These are phyloP conservation scores for Backusella luteola DNA, from an alignment of 192 early-diverging fungal species.

Conservation along the genomic window DNA sequence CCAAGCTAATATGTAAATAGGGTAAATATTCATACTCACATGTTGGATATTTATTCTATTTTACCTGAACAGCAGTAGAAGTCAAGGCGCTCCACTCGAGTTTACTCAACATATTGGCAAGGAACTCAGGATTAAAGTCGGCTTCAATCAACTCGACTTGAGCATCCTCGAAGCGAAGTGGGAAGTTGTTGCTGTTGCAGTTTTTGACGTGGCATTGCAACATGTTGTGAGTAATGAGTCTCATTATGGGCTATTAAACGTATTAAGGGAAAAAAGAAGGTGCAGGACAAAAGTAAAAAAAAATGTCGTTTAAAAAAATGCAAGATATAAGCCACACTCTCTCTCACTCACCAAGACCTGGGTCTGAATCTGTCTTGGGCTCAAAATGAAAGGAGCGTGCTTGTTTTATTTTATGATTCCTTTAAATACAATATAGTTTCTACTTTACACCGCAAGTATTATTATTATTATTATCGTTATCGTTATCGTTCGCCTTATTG, in stretches of 20 bases:
- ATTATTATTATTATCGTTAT: background rate
- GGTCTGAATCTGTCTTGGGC: background rate
- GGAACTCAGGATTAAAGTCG: constrained; percentile 86
- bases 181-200: constrained; percentile 90
- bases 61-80: constrained; percentile 62
- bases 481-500: background rate
- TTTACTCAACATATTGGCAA: constrained; percentile 76
- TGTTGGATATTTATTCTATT: background rate
- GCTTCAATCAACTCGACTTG: constrained; percentile 83
- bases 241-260: constrained; percentile 43
- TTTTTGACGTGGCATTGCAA: constrained; percentile 97
- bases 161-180: constrained; percentile 81
- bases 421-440: no score
- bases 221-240: constrained; percentile 98
- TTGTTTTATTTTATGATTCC: no score
- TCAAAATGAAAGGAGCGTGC: background rate
- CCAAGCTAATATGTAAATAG: constrained; percentile 53
- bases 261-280: background rate
- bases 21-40: background rate
- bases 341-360: background rate
- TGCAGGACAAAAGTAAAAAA: background rate
- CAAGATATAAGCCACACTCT: background rate
- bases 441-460: background rate
- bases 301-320: background rate
- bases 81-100: constrained; percentile 76